Percentiles rank a stretch among this genome's conserved stretches.
phyloP scores from a whole-genome alignment of 2,329 filamentous ascomycete genomes.

The Fonsecaea pedrosoi region DNA sequence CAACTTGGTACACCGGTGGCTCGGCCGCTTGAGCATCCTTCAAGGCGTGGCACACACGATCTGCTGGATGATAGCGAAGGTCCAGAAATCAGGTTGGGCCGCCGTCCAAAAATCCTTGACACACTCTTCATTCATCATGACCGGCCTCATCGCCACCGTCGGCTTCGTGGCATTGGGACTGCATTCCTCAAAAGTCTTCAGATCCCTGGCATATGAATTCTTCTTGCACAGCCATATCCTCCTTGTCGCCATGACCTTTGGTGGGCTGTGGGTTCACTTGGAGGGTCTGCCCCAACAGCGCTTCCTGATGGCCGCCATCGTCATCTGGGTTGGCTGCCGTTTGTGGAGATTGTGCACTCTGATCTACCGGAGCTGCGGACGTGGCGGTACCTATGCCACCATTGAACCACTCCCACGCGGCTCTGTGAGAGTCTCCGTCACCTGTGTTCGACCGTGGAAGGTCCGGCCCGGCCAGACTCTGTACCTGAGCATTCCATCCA shows the following conservation, averaged over 20 bases:
- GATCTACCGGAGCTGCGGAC: slow-evolving; percentile 66
- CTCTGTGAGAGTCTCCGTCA: slow-evolving; percentile 71
- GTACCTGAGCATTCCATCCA: slow-evolving; percentile 71
- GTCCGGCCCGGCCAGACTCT: slow-evolving; percentile 75
- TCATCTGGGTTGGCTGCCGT: slow-evolving; percentile 75
- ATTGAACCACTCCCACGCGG: slow-evolving; percentile 74
- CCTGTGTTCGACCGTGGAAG: slow-evolving; percentile 69
- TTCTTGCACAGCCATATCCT: slow-evolving; percentile 87
- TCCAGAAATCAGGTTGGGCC: slow-evolving; percentile 51
- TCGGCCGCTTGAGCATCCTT: slow-evolving; percentile 72
- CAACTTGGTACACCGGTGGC: slow-evolving; percentile 76
- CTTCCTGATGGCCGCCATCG: slow-evolving; percentile 75
- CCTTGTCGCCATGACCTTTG: slow-evolving; percentile 70
- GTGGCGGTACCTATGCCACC: slow-evolving; percentile 65
- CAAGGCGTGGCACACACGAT: slow-evolving; percentile 74
- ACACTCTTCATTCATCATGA: slow-evolving; percentile 44
- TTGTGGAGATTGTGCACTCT: slow-evolving; percentile 65
- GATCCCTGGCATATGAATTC: slow-evolving; percentile 95
- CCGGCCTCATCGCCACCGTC: slow-evolving; percentile 54
- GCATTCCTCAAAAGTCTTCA: slow-evolving; percentile 75
- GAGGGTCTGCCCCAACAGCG: slow-evolving; percentile 71
- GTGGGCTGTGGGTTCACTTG: slow-evolving; percentile 79
- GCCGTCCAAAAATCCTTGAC: slow-evolving; percentile 43
- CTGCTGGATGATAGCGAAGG: slow-evolving; percentile 76
- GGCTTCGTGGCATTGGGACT: slow-evolving; percentile 71